Evolutionary conservation across 2,329 filamentous ascomycete genomes (phyloP), one percentile per base, ranked within the genome.

Genomic region (Fusarium sp.): DNA sequence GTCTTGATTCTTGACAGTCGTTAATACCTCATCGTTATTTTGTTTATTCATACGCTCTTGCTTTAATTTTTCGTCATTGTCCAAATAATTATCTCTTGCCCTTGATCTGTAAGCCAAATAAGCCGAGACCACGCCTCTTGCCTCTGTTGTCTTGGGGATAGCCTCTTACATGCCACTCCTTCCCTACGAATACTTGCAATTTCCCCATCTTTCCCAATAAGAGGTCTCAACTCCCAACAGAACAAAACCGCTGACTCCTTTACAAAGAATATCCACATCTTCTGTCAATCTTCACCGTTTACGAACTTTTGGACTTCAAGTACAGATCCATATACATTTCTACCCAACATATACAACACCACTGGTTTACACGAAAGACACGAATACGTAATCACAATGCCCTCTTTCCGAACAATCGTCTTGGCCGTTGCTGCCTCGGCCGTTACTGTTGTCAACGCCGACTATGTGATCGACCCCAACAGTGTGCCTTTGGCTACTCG

Each of bases 391-490:
- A 46, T 44, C 71, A 80, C 59, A 37, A 90, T 90, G 88, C 82
- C 81, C 72, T 87, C 85, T 30, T 76, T 88, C 76, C 85, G 82
- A 76, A 78, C 82, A 66, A 79, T 83, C 62, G 70, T 87, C 68
- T 72, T 89, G 78, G 84, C 88, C 67, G 77, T 85, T 71, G 87
- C 86, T 73, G 81, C 84, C 65, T 68, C 67, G 40, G 78, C 90
- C 65, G 76, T 85, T 68, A 79, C 83, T 30, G 76, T 82, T 61
- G 85, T 87, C 68, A 84, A 85, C 68, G 84, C 83, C 65, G 82
- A 88, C 72, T 88, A 89, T 74, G 67, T 70, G 32, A 89, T 94
- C 75, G 83, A 91, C 51, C 91, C 92, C 6, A 71, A 81, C 17
- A 84, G 78, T 32, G 90, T 94, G 4, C 74, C 84, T 4, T 69